Conservation (phyloP, 768 basidiomycete genomes). For the Daedaleopsis nitida region DNA sequence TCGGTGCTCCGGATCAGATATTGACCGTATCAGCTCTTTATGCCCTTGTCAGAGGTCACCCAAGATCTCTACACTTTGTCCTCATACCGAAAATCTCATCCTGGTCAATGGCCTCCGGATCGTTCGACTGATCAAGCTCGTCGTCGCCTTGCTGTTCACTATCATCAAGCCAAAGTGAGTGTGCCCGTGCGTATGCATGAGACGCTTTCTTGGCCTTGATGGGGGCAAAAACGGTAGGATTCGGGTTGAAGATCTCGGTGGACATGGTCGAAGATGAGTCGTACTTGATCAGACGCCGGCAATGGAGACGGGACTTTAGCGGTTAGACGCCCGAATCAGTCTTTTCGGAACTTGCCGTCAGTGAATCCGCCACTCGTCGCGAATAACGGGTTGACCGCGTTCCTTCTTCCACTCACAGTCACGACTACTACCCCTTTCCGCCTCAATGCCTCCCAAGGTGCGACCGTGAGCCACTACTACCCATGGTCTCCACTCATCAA, state of each 20-base stretch:
- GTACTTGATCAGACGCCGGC: slow-evolving; percentile 12
- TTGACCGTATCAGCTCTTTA: slow-evolving; percentile 88
- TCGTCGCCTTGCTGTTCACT: slow-evolving; percentile 30
- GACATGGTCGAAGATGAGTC: slow-evolving; percentile 14
- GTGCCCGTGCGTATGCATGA: slow-evolving; percentile 36
- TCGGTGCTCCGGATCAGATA: slow-evolving; percentile 95
- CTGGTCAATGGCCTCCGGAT: slow-evolving; percentile 77
- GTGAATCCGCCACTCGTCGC: background rate
- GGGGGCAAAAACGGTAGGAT: slow-evolving; percentile 77
- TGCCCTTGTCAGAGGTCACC: background rate
- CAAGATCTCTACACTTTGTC: background rate
- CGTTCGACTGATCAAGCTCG: slow-evolving; percentile 40
- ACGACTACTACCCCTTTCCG: background rate
- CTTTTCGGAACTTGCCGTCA: slow-evolving; percentile 12
- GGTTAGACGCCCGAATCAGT: background rate
- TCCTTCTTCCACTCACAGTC: background rate
- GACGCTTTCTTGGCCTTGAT: slow-evolving; percentile 49
- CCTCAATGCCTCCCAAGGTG: slow-evolving; percentile 30
- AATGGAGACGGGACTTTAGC: background rate
- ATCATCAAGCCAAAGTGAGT: slow-evolving; percentile 59
- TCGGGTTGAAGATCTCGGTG: slow-evolving; percentile 81
- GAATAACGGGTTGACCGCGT: background rate
- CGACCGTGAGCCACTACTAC: background rate
- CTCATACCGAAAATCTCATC: slow-evolving; percentile 88
- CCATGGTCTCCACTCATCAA: background rate